Evolutionary conservation across 139 green algal genomes (phyloP), one percentile per base, ranked within the genome.

Genomic region (Chlamydomonas incerta): DNA sequence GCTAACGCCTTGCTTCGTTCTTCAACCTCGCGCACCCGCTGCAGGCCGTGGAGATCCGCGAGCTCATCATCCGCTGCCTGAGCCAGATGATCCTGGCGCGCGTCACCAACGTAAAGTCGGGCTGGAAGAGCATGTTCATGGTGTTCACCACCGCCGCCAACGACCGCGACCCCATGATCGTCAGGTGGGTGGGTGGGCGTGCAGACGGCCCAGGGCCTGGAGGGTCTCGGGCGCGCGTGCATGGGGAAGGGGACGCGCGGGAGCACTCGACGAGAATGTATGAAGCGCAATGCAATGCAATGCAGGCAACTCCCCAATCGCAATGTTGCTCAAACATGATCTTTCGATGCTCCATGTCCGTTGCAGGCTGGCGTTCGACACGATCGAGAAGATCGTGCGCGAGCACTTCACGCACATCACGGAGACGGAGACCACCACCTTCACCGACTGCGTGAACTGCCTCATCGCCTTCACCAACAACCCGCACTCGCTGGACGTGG

Each of bases 41-140:
- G 55, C 90, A 95, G 63, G 89, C 91, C 5, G 86, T 97, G 41
- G 97, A 99, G 90, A 98, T 99, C 76, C 92, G 98, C 11, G 98
- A 99, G 93, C 94, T 99, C 52, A 97, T 99, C 90, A 98, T 99
- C 86, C 93, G 97, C 69, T 99, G 95, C 87, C 88, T 96, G 4
- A 95, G 91, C 58, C 96, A 98, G 87, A 98, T 98, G 95, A 95
- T 98, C 66, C 89, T 98, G 66, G 94, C 96, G 8, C 92, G 97
- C 8, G 98, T 98, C 11, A 88, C 87, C 82, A 99, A 99, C 86
- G 93, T 99, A 80, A 99, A 99, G 91, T 97, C 92, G 8, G 98
- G 98, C 3, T 99, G 98, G 98, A 99, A 99, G 92, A 94, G 82
- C 90, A 98, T 99, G 95, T 99, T 99, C 93, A 99, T 99, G 98